These are phyloP conservation scores for Dalechampia spathulata DNA, from an alignment of 441 rosid genomes.

Conservation along the genomic window DNA sequence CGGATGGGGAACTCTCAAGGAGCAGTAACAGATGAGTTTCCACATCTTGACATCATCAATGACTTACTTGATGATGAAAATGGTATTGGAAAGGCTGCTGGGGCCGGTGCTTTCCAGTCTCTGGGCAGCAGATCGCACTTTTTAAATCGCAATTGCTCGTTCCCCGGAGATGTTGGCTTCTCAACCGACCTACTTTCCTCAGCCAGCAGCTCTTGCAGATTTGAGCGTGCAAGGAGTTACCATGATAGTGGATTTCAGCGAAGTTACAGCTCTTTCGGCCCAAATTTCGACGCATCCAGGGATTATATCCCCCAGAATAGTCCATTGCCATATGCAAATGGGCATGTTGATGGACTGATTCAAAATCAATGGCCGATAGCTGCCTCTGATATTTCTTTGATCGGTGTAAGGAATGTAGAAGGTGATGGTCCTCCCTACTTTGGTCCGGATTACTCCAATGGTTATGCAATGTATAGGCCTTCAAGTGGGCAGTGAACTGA, in stretches of 20 bases:
- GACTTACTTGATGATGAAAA: conserved; percentile 88
- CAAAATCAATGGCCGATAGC: conserved; percentile 59
- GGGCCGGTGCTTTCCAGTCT: conserved; percentile 29
- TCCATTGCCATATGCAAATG: conserved; percentile 41
- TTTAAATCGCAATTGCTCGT: conserved; percentile 44
- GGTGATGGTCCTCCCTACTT: conserved; percentile 43
- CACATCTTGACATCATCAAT: conserved; percentile 89
- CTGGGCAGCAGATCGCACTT: conserved; percentile 30
- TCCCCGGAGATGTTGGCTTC: conserved; percentile 41
- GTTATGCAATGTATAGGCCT: conserved; percentile 61
- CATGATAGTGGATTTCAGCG: conserved; percentile 43
- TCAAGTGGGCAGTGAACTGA: conserved; percentile 71
- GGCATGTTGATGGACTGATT: conserved; percentile 52
- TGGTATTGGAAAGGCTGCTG: conserved; percentile 33
- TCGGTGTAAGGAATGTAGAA: conserved; percentile 46
- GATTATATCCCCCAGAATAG: conserved; percentile 47
- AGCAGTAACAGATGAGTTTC: conserved; percentile 67
- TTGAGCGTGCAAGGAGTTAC: conserved; percentile 55
- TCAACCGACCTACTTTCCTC: conserved; percentile 43
- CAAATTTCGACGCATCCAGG: conserved; percentile 40
- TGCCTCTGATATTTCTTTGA: conserved; percentile 50
- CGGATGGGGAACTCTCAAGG: conserved; percentile 63
- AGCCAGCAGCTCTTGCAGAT: conserved; percentile 42
- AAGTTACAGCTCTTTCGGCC: conserved; percentile 36
- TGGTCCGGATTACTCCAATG: conserved; percentile 41